Evolutionary conservation across 495 filamentous ascomycete genomes (phyloP).

Genomic region (Podospora didyma): DNA sequence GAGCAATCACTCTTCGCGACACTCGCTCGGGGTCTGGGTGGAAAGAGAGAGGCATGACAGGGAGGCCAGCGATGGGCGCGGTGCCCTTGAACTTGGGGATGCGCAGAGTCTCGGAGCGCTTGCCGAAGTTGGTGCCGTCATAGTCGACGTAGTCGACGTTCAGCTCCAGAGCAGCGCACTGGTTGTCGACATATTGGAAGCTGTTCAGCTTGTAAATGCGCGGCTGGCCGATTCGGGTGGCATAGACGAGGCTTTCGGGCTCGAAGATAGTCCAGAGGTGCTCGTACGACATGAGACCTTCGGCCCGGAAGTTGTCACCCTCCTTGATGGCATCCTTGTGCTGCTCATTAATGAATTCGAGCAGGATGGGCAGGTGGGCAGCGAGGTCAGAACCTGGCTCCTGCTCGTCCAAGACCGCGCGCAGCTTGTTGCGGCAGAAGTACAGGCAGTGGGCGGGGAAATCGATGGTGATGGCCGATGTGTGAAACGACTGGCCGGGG

Average conservation of each 20-base stretch:
- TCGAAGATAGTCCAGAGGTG: constrained; percentile 36
- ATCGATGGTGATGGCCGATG: constrained; percentile 30
- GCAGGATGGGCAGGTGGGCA: constrained; percentile 32
- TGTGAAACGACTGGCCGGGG: constrained; percentile 11
- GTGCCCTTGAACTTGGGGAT: constrained; percentile 48
- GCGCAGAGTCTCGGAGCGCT: constrained; percentile 22
- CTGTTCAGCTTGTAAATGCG: constrained; percentile 11
- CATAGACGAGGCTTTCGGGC: constrained; percentile 26
- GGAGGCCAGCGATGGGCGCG: constrained; percentile 42
- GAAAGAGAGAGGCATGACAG: constrained; percentile 47
- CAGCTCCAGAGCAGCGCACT: constrained; percentile 11
- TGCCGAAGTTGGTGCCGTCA: constrained; percentile 52
- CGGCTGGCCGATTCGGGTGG: constrained; percentile 8
- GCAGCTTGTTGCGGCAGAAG: constrained; percentile 12
- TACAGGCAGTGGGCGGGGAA: constrained; percentile 10
- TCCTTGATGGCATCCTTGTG: constrained; percentile 24
- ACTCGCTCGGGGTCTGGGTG: constrained; percentile 40
- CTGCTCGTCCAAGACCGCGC: constrained; percentile 6
- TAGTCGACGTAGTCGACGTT: constrained; percentile 44
- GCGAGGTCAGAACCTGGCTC: constrained; percentile 19
- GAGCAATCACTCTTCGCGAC: constrained; percentile 26
- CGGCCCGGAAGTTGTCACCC: constrained; percentile 21
- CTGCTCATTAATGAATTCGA: constrained; percentile 31
- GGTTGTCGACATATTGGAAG: constrained; percentile 1
- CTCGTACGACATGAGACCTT: constrained; percentile 26